Base-by-base conservation (phyloP, 805 yeast species). In the Zygoascus flipseniorum region DNA sequence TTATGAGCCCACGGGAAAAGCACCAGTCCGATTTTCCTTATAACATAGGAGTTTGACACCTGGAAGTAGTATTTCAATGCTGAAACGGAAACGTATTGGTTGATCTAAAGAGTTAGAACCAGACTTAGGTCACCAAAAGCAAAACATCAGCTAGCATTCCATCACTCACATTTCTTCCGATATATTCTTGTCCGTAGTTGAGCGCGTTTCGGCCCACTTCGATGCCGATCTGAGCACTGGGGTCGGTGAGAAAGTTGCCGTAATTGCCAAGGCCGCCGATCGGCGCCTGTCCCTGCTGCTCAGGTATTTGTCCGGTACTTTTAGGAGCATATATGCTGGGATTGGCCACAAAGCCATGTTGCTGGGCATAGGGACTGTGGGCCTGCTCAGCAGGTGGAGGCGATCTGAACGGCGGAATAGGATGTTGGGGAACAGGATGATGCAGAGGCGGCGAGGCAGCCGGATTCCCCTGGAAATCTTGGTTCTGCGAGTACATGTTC, bases 201-300 rank as follows among this genome's bases (percentile, higher is more conserved):
- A 93, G 78, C 1, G 97, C 96, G 51, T 80, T 79, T 62, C 87
- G 86, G 37, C 97, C 96, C 57, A 90, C 80, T 63, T 89, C 96
- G 26, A 90, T 78, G 1, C 97, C 96, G 76, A 89, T 77, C 53
- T 85, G 80, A 0, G 95, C 81, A 14, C 87, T 78, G 35, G 95
- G 90, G 65, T 88, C 95, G 58, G 77, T 80, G 67, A 89, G 77
- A 58, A 87, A 74, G 73, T 58, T 55, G 39, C 58, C 52, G 45
- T 54, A 55, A 68, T 57, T 62, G 61, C 53, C 58, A 35, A 56
- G 28, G 52, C 47, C 52, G 48, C 48, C 55, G 44, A 60, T 11
- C 23, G 54, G 49, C 47, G 55, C 31, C 44, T 52, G 3, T 52
- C 56, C 19, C 49, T 56, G 53, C 51, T 54, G 57, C 16, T 50